Evolutionary conservation across 2,329 filamentous ascomycete species (phyloP).

Genomic region (Zymoseptoria pseudotritici): DNA sequence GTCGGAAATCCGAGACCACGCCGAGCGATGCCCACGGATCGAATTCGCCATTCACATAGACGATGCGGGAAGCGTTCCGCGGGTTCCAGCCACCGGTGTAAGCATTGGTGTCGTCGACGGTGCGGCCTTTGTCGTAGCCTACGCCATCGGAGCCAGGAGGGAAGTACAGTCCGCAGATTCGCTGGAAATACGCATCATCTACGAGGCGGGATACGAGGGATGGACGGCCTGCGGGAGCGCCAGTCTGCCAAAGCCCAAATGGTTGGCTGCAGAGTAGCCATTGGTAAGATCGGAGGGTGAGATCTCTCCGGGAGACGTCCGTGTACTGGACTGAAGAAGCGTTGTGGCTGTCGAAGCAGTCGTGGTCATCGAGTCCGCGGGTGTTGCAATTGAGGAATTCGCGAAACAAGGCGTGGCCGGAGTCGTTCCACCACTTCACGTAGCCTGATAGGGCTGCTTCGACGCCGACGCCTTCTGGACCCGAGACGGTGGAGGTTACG

Average conservation of each 20-base stretch:
- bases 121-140: constrained; percentile 45
- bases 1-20: constrained; percentile 47
- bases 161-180: constrained; percentile 51
- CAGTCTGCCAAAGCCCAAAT: constrained; percentile 50
- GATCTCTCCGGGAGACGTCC: constrained; percentile 42
- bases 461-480: constrained; percentile 45
- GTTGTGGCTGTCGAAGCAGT: constrained; percentile 50
- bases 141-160: constrained; percentile 40
- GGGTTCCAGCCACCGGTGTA: constrained; percentile 50
- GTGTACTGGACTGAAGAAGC: constrained; percentile 44
- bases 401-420: constrained; percentile 40
- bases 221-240: constrained; percentile 39
- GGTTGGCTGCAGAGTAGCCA: constrained; percentile 59
- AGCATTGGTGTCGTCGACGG: constrained; percentile 43
- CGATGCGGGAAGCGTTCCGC: constrained; percentile 48
- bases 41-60: constrained; percentile 52
- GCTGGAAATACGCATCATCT: constrained; percentile 45
- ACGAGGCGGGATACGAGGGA: constrained; percentile 48
- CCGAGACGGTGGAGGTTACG: constrained; percentile 9
- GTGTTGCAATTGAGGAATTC: constrained; percentile 37
- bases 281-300: constrained; percentile 46
- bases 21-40: constrained; percentile 54
- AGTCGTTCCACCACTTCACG: constrained; percentile 44
- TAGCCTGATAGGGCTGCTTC: constrained; percentile 48
- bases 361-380: constrained; percentile 29